phyloP scores from a whole-genome alignment of 306 rosid species.

The Mucuna pruriens region DNA sequence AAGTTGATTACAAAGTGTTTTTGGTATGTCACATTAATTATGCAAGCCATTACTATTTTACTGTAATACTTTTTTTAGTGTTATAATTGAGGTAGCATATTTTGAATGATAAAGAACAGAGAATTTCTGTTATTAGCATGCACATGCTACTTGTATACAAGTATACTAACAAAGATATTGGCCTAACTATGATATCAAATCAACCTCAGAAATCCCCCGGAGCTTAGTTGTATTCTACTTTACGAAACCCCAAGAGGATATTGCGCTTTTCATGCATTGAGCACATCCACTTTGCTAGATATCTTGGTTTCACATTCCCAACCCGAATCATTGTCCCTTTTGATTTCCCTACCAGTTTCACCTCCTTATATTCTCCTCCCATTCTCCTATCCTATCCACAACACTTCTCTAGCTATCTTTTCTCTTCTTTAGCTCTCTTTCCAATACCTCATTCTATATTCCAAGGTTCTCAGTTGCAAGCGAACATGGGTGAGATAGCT shows the following conservation, averaged over 20 bases:
- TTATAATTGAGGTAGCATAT: background rate
- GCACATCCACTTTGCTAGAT: constrained; percentile 50
- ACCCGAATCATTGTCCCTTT: constrained; percentile 44
- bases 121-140: constrained; percentile 24
- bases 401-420: constrained; percentile 26
- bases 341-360: constrained; percentile 37
- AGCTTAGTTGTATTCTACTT: constrained; percentile 41
- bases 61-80: background rate
- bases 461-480: constrained; percentile 21
- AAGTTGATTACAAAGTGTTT: background rate
- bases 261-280: constrained; percentile 41
- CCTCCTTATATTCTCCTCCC: constrained; percentile 52
- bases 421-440: constrained; percentile 27
- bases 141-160: constrained; percentile 1
- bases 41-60: background rate
- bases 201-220: constrained; percentile 46
- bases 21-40: background rate
- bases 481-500: constrained; percentile 76
- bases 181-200: constrained; percentile 46
- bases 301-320: constrained; percentile 41
- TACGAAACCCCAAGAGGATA: constrained; percentile 64
- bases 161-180: constrained; percentile 11
- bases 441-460: background rate
- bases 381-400: constrained; percentile 45
- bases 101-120: background rate